Base-by-base conservation (phyloP, 495 filamentous ascomycete species). In the Articulospora tetracladia region DNA sequence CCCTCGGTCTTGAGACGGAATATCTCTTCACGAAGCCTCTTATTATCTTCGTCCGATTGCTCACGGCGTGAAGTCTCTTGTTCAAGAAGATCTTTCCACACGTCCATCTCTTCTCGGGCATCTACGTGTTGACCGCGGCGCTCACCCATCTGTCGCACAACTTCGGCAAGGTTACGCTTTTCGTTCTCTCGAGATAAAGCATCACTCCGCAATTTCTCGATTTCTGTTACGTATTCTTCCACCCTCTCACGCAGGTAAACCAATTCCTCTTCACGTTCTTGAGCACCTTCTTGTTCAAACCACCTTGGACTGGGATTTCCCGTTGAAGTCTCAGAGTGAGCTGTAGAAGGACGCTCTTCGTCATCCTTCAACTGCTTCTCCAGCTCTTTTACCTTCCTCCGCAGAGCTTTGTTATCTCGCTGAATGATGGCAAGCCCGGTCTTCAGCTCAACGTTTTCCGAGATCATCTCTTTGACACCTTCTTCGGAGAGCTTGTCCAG, bases 51-150 rank as follows among this genome's bases (percentile, higher is more conserved):
- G 53, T 97, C 92, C 20, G 89, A 83, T 70, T 97, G 91, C 72
- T 97, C 94, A 39, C 94, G 84, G 55, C 92, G 83, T 1, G 90
- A 85, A 6, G 90, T 93, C 70, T 98, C 94, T 48, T 93, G 88
- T 65, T 97, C 91, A n/a, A 96, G 80, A 65, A 97, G 84, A 68
- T 98, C 93, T 69, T 93, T 94, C 87, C 89, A 95, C 74, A 97
- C 92, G 52, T 93, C 89, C 59, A 92, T 84, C 64, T 96, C 91
- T 71, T 97, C 94, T 67, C 92, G 85, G 28, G 88, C 82, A 3
- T 88, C 89, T 2, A 89, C 73, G 68, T 85, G 85, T 30, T 86
- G 86, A 24, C 84, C 86, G 11, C 80, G 79, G 28, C 79, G 79
- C 30, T 91, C 86, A 44, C 86, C 85, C 64, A 93, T 79, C 0